Conservation (phyloP, 805 yeast genomes). For the Suhomyces kilbournensis region DNA sequence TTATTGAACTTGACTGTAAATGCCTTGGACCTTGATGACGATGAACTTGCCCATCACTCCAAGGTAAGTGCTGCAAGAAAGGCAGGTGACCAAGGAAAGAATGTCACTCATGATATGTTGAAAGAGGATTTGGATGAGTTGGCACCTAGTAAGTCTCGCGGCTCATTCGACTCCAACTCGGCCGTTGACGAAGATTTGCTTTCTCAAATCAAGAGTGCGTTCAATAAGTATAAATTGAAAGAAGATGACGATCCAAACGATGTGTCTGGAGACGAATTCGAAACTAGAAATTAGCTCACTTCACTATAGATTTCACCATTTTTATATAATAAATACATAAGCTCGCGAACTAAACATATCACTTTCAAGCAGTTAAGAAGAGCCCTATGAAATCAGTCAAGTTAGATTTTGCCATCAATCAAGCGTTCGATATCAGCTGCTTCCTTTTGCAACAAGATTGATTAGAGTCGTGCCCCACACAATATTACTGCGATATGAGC, state of each 20-base stretch:
- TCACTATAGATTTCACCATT: neutral
- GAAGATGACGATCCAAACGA: conserved; percentile 39
- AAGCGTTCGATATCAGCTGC: neutral
- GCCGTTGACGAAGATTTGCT: conserved; percentile 33
- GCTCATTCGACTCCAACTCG: conserved; percentile 27
- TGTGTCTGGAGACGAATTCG: conserved; percentile 56
- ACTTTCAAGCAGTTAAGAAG: too few species aligned
- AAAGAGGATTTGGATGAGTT: conserved; percentile 17
- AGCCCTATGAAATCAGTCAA: too few species aligned
- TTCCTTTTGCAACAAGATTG: neutral
- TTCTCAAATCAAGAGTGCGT: conserved; percentile 35
- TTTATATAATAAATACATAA: neutral
- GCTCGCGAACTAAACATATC: neutral
- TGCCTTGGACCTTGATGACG: conserved; percentile 64
- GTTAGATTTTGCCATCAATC: neutral
- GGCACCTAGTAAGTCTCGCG: conserved; percentile 18
- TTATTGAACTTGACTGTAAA: conserved; percentile 65
- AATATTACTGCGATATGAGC: neutral
- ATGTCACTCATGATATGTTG: conserved; percentile 18
- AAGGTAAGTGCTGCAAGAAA: conserved; percentile 16
- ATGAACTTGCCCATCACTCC: conserved; percentile 39
- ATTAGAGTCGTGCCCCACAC: neutral
- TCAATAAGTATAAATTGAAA: conserved; percentile 27
- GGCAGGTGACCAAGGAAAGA: conserved; percentile 15
- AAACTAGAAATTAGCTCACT: conserved; percentile 16